Evolutionary conservation across 805 yeast genomes (phyloP).

Genomic region (Candida hispaniensis): DNA sequence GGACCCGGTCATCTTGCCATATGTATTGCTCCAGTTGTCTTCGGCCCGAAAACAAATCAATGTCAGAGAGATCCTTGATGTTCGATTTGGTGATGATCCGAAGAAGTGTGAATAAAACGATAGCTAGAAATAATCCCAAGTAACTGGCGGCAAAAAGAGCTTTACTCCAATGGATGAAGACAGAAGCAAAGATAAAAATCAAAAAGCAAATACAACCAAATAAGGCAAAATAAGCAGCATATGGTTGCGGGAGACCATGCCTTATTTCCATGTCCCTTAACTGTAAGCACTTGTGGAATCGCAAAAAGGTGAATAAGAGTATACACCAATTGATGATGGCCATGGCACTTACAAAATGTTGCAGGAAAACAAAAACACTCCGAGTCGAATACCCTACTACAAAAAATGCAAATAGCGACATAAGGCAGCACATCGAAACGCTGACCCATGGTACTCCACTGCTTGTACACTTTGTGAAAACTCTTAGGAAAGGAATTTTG

Average conservation of each 20-base stretch:
- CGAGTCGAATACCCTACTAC: constrained; percentile 50
- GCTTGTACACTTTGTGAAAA: constrained; percentile 48
- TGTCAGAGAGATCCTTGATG: constrained; percentile 56
- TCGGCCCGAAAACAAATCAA: constrained; percentile 76
- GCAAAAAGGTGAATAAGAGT: constrained; percentile 50
- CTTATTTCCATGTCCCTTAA: constrained; percentile 46
- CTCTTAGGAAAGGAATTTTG: constrained; percentile 50
- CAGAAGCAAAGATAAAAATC: constrained; percentile 50
- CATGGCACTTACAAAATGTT: constrained; percentile 59
- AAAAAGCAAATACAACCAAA: constrained; percentile 43
- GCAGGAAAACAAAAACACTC: constrained; percentile 52
- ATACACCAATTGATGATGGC: constrained; percentile 75
- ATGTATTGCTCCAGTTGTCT: constrained; percentile 69
- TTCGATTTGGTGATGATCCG: constrained; percentile 31
- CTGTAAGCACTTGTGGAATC: constrained; percentile 54
- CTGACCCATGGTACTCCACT: constrained; percentile 66
- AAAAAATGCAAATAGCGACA: constrained; percentile 51
- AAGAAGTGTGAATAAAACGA: constrained; percentile 42
- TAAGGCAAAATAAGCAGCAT: constrained; percentile 51
- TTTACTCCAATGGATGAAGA: constrained; percentile 52
- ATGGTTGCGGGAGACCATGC: constrained; percentile 40
- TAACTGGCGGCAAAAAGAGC: constrained; percentile 54
- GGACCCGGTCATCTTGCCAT: constrained; percentile 62
- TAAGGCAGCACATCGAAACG: constrained; percentile 50
- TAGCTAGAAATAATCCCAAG: constrained; percentile 47